Conservation (phyloP, 2,329 filamentous ascomycete genomes). For the Pseudocercospora ulei region DNA sequence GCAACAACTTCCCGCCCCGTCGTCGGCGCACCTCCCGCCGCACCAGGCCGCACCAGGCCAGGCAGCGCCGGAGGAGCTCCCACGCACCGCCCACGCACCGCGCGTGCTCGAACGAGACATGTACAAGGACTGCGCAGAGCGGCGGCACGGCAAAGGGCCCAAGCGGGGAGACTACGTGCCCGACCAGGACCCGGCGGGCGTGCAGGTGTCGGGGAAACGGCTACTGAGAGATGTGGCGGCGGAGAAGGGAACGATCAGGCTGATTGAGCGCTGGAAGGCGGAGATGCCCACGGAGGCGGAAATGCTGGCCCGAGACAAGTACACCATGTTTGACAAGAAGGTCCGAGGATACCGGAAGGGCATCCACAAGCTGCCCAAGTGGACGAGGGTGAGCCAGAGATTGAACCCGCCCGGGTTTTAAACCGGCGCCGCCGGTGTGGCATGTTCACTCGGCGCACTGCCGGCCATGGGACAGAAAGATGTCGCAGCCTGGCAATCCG, state of each 20-base stretch:
- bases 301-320: slow-evolving; percentile 95
- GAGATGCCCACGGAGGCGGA: slow-evolving; percentile 94
- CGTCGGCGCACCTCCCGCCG: slow-evolving; percentile 4
- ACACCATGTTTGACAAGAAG: slow-evolving; percentile 94
- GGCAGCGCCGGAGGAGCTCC: slow-evolving; percentile 27
- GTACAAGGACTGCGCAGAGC: slow-evolving; percentile 15
- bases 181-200: slow-evolving; percentile 12
- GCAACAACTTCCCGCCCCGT: background rate
- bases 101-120: slow-evolving; percentile 23
- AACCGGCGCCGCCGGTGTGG: background rate
- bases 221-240: slow-evolving; percentile 26
- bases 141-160: slow-evolving; percentile 31
- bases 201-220: slow-evolving; percentile 14
- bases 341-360: slow-evolving; percentile 93
- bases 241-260: slow-evolving; percentile 53
- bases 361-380: slow-evolving; percentile 70
- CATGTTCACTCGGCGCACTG: no score
- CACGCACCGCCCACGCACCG: slow-evolving; percentile 30
- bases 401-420: slow-evolving; percentile 92
- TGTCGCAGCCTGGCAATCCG: no score
- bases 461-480: no score
- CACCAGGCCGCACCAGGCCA: slow-evolving; percentile 12
- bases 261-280: slow-evolving; percentile 79
- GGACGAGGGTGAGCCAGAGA: slow-evolving; percentile 90
- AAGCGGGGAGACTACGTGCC: slow-evolving; percentile 27